Conservation (phyloP, 83 land plant species). For the Thuja plicata region DNA sequence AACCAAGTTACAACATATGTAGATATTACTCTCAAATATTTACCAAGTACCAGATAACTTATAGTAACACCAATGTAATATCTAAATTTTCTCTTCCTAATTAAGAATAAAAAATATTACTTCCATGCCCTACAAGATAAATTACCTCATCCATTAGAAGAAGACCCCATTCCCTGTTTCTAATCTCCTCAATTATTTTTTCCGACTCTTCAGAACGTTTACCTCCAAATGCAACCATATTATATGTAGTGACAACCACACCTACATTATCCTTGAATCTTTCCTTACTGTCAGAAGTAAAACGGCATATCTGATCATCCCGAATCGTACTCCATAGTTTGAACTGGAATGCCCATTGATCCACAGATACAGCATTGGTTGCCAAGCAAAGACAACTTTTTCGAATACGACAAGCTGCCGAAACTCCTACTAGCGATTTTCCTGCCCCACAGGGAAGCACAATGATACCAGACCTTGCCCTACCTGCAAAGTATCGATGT, state of each 20-base stretch:
- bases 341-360: slow-evolving; percentile 99
- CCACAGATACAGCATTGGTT: slow-evolving; percentile 98
- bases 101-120: not conserved
- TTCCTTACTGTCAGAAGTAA: slow-evolving; percentile 97
- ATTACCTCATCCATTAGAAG: slow-evolving; percentile 98
- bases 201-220: slow-evolving; percentile 97
- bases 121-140: not conserved
- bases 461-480: slow-evolving; percentile 99
- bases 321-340: slow-evolving; percentile 92
- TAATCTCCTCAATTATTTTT: slow-evolving; percentile 95
- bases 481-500: slow-evolving; percentile 49
- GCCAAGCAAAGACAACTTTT: slow-evolving; percentile 97
- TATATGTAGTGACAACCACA: slow-evolving; percentile 96
- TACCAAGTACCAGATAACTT: not conserved
- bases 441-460: slow-evolving; percentile 99
- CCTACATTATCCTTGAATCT: slow-evolving; percentile 91
- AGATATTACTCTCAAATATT: not conserved
- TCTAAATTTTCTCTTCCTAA: not conserved
- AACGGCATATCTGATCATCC: slow-evolving; percentile 95
- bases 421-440: slow-evolving; percentile 95
- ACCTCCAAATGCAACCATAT: slow-evolving; percentile 99
- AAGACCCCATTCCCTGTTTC: slow-evolving; percentile 98
- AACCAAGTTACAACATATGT: not conserved
- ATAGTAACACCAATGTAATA: not conserved
- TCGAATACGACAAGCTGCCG: slow-evolving; percentile 86